phyloP scores from a whole-genome alignment of 2,329 filamentous ascomycete species.

The Neurospora sp. region DNA sequence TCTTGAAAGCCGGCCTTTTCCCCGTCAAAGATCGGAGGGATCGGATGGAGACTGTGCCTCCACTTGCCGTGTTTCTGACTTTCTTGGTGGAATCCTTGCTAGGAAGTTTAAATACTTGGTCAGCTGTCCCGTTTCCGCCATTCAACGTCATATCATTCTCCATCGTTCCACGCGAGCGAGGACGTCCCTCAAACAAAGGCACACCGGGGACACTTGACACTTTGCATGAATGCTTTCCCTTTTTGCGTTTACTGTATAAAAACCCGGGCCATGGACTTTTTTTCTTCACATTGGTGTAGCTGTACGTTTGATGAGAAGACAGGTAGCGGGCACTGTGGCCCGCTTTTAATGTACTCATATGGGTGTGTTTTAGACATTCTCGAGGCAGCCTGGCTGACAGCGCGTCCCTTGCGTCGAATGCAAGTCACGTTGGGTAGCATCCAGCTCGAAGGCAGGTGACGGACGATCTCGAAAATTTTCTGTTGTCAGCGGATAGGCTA shows the following conservation, averaged over 20 bases:
- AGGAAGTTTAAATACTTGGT: background rate
- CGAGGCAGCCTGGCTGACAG: background rate
- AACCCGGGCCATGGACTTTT: background rate
- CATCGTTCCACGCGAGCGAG: slow-evolving; percentile 5
- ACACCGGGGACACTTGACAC: background rate
- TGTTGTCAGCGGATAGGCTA: background rate
- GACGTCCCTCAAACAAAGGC: background rate
- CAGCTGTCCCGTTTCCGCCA: slow-evolving; percentile 1
- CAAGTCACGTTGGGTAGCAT: background rate
- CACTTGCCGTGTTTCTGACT: background rate
- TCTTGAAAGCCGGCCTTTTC: background rate
- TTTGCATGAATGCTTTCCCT: background rate
- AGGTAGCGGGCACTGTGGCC: background rate
- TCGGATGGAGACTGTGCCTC: background rate
- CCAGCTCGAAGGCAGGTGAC: background rate
- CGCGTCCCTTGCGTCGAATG: background rate
- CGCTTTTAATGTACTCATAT: background rate
- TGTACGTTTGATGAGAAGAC: background rate
- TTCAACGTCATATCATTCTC: slow-evolving; percentile 15
- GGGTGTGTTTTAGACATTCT: background rate
- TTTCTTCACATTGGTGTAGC: background rate
- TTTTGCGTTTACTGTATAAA: background rate
- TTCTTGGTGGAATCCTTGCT: background rate
- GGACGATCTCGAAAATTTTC: background rate
- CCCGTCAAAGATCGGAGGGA: background rate